Base-by-base conservation (phyloP, 345 rosid genomes). In the Linum tenue region DNA sequence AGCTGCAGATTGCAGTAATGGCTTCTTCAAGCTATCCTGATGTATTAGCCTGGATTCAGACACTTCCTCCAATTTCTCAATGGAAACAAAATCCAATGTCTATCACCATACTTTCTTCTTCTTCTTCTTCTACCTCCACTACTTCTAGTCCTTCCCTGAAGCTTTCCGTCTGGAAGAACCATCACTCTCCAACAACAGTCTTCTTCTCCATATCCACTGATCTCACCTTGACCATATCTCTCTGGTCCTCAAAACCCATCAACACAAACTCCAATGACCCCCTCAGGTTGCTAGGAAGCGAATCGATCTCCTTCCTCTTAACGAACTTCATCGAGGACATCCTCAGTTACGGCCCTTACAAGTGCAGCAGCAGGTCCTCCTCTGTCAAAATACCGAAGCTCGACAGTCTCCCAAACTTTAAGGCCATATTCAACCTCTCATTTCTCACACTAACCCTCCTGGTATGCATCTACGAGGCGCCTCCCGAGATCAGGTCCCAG, bases 381-480 rank as follows among this genome's bases (percentile, higher is more conserved):
- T 70, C 73, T 61, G 48, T 78, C 50, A 81, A 66, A 68, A 60
- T 84, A 62, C 95, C 85, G 14, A 82, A 75, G 48, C 64, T 83
- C 8, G 57, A 63, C 8, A 74, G 67, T 10, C 62, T 53, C 41
- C 59, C 85, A 6, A 74, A 83, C 63, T 64, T 82, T 55, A 77
- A 68, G 69, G 89, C 78, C 62, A 69, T 86, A 37, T 87, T 92
- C 70, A 85, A 87, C 73, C 79, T 87, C 1, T 77, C 83, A 0
- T 89, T 89, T 66, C 76, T 84, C 74, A 82, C 96, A 17, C 83
- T 92, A 15, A 60, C 76, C 0, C 65, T 89, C 55, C 82, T 92
- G 36, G 68, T 92, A 3, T 87, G 91, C 76, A 79, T 86, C 82
- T 89, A 89, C 5, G 95, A 92, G 74, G 95, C 92, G 2, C 98